Percentiles rank a stretch among this genome's conserved stretches.
Evolutionary conservation across 345 rosid species (phyloP).

Genomic region (Salix arbutifolia): DNA sequence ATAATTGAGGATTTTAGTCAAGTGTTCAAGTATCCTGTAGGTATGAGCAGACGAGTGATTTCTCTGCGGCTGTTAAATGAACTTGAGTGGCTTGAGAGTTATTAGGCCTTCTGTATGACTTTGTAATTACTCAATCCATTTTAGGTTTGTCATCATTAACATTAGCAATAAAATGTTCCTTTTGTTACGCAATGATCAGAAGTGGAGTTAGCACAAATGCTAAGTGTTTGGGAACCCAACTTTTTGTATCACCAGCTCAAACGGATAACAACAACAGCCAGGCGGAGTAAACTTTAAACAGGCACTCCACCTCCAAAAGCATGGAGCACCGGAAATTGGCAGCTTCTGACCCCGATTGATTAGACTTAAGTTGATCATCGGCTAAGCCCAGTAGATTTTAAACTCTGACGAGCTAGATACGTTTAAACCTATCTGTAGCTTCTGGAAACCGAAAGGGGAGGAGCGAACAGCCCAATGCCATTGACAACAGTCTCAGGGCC

Average conservation of each 20-base stretch:
- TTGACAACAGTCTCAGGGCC: not conserved
- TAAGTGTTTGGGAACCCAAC: not conserved
- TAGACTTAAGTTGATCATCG: not conserved
- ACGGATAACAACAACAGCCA: not conserved
- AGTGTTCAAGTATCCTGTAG: not conserved
- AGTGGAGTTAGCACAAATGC: not conserved
- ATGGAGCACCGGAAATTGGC: not conserved
- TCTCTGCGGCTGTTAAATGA: not conserved
- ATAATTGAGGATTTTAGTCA: not conserved
- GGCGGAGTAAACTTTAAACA: not conserved
- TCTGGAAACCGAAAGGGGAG: no score
- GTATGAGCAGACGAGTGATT: not conserved
- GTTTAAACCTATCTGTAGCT: no score
- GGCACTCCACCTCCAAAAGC: not conserved
- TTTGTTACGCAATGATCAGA: slow-evolving; percentile 6
- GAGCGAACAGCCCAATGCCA: no score
- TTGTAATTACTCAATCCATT: not conserved
- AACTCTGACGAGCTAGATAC: not conserved
- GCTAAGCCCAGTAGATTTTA: not conserved
- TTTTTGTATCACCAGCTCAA: not conserved
- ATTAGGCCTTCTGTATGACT: not conserved
- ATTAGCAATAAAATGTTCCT: not conserved
- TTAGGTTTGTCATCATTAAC: not conserved
- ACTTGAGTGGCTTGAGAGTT: slow-evolving; percentile 3
- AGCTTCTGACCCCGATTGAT: not conserved